A percentile compares a stretch with the other conserved stretches of the same genome.
Evolutionary conservation across 345 rosid genomes (phyloP).

Genomic region (Eucalyptus polyanthemos): DNA sequence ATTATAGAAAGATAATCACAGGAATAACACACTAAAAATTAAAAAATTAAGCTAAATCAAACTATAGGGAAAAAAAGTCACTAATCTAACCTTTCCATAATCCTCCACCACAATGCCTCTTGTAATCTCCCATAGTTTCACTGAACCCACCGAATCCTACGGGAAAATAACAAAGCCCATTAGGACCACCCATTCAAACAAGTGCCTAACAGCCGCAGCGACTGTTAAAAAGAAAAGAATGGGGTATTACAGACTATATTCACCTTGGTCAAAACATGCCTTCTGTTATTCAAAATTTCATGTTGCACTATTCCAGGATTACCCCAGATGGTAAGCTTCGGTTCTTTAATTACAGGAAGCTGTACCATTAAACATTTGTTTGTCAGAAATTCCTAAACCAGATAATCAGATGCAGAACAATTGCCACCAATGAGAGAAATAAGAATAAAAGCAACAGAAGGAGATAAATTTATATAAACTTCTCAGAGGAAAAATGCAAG

Average conservation of each 20-base stretch:
- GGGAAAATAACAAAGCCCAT: not conserved
- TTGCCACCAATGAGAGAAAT: not conserved
- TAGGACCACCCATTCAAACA: not conserved
- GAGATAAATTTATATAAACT: not conserved
- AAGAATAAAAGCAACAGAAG: not conserved
- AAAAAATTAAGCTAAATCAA: not conserved
- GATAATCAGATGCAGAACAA: not conserved
- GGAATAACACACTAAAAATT: not conserved
- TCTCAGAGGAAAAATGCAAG: not conserved
- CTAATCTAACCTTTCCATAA: slow-evolving; percentile 61
- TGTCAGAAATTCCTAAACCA: not conserved
- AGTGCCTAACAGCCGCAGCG: not conserved
- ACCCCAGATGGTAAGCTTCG: slow-evolving; percentile 66
- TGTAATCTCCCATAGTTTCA: slow-evolving; percentile 96
- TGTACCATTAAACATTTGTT: slow-evolving; percentile 8
- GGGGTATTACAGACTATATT: not conserved
- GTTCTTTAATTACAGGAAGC: slow-evolving; percentile 82
- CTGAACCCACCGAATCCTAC: slow-evolving; percentile 86
- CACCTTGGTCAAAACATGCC: slow-evolving; percentile 97
- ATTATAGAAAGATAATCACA: not conserved
- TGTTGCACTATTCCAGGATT: slow-evolving; percentile 88
- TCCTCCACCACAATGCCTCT: slow-evolving; percentile 81
- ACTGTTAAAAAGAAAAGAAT: not conserved
- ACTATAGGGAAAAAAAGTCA: not conserved
- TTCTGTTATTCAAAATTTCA: slow-evolving; percentile 89